A percentile compares a stretch with the other conserved stretches of the same genome.
Evolutionary conservation across 169 alveolate species (phyloP).

Genomic region (Amoebophrya sp.): DNA sequence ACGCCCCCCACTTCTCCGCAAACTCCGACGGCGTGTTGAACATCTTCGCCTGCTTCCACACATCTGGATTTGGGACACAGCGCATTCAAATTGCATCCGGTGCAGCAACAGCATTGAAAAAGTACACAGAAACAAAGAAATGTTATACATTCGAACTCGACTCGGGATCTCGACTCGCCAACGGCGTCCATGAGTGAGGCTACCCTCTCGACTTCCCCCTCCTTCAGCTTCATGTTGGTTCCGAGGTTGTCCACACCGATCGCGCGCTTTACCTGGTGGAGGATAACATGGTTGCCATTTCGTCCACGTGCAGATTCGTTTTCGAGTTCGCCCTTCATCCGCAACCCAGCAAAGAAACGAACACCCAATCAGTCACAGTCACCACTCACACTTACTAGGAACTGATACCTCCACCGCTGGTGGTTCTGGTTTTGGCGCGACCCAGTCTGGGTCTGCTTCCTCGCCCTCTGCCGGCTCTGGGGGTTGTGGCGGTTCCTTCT

Average conservation of each 20-base stretch:
- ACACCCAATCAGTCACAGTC: no score
- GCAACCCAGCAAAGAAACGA: no score
- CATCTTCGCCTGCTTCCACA: not conserved
- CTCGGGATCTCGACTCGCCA: not conserved
- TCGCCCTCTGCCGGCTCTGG: not conserved
- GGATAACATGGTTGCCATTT: not conserved
- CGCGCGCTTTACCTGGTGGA: not conserved
- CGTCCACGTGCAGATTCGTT: not conserved
- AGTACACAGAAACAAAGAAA: no score
- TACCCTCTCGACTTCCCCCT: not conserved
- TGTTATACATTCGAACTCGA: not conserved
- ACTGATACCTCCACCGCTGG: not conserved
- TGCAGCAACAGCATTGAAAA: no score
- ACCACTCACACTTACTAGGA: no score
- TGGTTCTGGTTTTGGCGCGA: not conserved
- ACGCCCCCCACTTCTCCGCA: not conserved
- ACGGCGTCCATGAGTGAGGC: not conserved
- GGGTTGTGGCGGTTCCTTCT: not conserved
- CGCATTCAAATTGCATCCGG: not conserved
- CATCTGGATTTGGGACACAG: not conserved
- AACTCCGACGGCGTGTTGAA: not conserved
- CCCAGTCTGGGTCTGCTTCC: not conserved
- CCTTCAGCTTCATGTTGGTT: not conserved
- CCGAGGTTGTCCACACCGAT: not conserved
- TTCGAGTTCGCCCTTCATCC: not conserved